phyloP scores from a whole-genome alignment of 140 eudicot species.

The Oenanthe javanica region DNA sequence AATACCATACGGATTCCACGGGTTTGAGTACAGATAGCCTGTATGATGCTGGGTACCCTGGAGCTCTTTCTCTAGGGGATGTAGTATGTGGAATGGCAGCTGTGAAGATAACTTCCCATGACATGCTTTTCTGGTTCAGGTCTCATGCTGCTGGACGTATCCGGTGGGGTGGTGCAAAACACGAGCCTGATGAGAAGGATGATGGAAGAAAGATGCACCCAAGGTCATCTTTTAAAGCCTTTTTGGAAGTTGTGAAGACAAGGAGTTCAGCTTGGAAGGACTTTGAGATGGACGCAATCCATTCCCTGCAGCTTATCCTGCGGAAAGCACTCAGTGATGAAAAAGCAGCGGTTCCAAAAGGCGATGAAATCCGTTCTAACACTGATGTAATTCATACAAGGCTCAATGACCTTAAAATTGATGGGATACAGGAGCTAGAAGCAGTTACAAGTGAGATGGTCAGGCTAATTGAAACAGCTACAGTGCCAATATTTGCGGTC shows the following conservation, averaged over 20 bases:
- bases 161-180: constrained; percentile 96
- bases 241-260: constrained; percentile 79
- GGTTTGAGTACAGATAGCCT: constrained; percentile 93
- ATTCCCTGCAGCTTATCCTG: constrained; percentile 81
- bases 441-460: constrained; percentile 95
- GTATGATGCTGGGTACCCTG: constrained; percentile 87
- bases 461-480: constrained; percentile 86
- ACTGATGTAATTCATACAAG: constrained; percentile 47
- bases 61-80: constrained; percentile 83
- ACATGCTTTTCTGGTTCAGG: constrained; percentile 90
- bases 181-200: constrained; percentile 69
- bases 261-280: constrained; percentile 89
- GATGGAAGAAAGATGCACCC: constrained; percentile 91
- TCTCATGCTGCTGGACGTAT: constrained; percentile 81
- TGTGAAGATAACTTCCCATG: constrained; percentile 54
- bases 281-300: constrained; percentile 96
- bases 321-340: constrained; percentile 65
- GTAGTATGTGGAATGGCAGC: constrained; percentile 93
- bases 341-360: constrained; percentile 15
- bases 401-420: constrained; percentile 65
- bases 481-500: constrained; percentile 89
- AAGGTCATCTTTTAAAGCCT: constrained; percentile 88
- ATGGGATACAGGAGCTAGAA: constrained; percentile 82
- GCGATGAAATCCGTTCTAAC: constrained; percentile 11
- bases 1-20: constrained; percentile 79